These are phyloP conservation scores for Hypoxylon sp. DNA, from an alignment of 2,329 filamentous ascomycete genomes.

Conservation along the genomic window DNA sequence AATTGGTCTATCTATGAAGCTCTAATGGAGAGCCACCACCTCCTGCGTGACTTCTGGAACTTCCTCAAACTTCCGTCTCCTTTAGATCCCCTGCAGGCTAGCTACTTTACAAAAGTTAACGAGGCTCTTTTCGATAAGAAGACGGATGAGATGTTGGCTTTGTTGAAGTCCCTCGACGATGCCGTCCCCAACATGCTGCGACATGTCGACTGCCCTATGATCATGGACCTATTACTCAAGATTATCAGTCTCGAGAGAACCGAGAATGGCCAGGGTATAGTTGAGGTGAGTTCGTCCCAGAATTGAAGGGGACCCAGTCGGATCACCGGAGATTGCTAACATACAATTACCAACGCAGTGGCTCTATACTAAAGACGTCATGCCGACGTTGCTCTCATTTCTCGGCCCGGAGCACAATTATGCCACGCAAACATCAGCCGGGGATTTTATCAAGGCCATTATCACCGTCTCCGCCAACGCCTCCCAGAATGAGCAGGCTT, in stretches of 20 bases:
- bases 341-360: slow-evolving; percentile 69
- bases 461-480: slow-evolving; percentile 99
- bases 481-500: slow-evolving; percentile 98
- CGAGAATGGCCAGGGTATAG: slow-evolving; percentile 91
- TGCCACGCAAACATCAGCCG: slow-evolving; percentile 94
- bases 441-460: slow-evolving; percentile 98
- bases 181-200: slow-evolving; percentile 88
- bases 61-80: slow-evolving; percentile 89
- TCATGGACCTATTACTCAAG: slow-evolving; percentile 97
- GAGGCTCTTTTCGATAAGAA: slow-evolving; percentile 98
- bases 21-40: slow-evolving; percentile 84
- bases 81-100: slow-evolving; percentile 92
- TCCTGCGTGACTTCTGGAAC: slow-evolving; percentile 89
- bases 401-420: slow-evolving; percentile 87
- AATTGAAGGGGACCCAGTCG: background rate
- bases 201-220: slow-evolving; percentile 97
- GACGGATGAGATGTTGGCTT: slow-evolving; percentile 94
- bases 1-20: slow-evolving; percentile 98
- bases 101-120: slow-evolving; percentile 99
- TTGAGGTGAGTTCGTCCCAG: slow-evolving; percentile 76
- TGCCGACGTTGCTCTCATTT: slow-evolving; percentile 88
- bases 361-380: slow-evolving; percentile 90
- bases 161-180: slow-evolving; percentile 86
- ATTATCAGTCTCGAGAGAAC: slow-evolving; percentile 96
- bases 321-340: slow-evolving; percentile 40